Conservation (phyloP, 208 protist genomes). For the Trypanosoma theileri region DNA sequence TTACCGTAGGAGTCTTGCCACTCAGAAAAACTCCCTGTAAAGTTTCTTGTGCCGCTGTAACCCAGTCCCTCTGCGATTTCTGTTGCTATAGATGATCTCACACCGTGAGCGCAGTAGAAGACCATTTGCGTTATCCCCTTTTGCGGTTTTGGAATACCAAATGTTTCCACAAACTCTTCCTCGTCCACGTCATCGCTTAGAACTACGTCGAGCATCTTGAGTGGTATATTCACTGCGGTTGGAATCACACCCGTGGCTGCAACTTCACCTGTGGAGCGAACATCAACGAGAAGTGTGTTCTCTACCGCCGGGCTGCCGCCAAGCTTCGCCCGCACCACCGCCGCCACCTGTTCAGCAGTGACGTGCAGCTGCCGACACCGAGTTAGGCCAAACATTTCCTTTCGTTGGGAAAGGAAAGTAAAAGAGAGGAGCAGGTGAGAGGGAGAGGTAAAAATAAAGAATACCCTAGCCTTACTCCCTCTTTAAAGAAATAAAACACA, state of each 20-base stretch:
- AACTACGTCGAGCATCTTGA: slow-evolving; percentile 49
- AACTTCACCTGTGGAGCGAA: slow-evolving; percentile 76
- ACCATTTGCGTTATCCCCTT: slow-evolving; percentile 46
- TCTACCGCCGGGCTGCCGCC: slow-evolving; percentile 17
- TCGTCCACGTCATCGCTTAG: slow-evolving; percentile 41
- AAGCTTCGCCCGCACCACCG: slow-evolving; percentile 59
- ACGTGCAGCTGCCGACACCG: slow-evolving; percentile 25
- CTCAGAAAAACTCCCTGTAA: slow-evolving; percentile 65
- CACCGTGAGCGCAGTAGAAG: slow-evolving; percentile 76
- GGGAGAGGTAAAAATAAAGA: slow-evolving; percentile 7
- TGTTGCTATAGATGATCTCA: slow-evolving; percentile 60
- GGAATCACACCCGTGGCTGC: slow-evolving; percentile 65
- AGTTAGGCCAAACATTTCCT: slow-evolving; percentile 26
- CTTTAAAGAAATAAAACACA: background rate
- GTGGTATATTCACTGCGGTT: slow-evolving; percentile 64
- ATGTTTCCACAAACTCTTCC: slow-evolving; percentile 52
- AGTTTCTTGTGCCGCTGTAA: slow-evolving; percentile 50
- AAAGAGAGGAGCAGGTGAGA: slow-evolving; percentile 8
- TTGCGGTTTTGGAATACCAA: slow-evolving; percentile 45
- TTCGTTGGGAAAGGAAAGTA: background rate
- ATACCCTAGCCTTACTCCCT: too few species aligned
- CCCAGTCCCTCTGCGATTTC: slow-evolving; percentile 67
- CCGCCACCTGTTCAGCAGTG: slow-evolving; percentile 55
- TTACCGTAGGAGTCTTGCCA: slow-evolving; percentile 31
- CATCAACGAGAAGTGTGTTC: slow-evolving; percentile 60